phyloP scores from a whole-genome alignment of 768 basidiomycete genomes.

The Russula foetens region DNA sequence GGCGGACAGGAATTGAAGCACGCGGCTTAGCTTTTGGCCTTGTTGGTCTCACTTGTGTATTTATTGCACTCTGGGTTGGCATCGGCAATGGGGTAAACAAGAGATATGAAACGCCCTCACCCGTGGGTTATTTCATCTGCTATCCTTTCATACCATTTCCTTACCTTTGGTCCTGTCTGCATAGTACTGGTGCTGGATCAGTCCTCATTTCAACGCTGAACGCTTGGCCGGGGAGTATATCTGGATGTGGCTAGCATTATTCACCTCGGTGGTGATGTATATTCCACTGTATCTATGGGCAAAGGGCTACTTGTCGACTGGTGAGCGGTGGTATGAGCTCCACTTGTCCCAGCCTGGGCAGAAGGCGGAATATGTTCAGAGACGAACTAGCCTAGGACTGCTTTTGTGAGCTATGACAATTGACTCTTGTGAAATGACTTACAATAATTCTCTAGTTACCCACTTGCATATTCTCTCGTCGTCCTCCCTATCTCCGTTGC shows the following conservation, averaged over 20 bases:
- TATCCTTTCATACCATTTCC: neutral
- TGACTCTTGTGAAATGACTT: neutral
- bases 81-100: constrained; percentile 22
- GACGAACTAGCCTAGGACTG: constrained; percentile 4
- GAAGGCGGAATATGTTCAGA: neutral
- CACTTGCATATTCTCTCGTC: constrained; percentile 31
- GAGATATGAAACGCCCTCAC: constrained; percentile 29
- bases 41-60: constrained; percentile 6
- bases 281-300: constrained; percentile 32
- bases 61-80: constrained; percentile 30
- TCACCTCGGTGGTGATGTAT: constrained; percentile 29
- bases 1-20: constrained; percentile 27
- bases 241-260: constrained; percentile 38
- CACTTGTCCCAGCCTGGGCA: constrained; percentile 14
- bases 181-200: constrained; percentile 40
- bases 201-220: constrained; percentile 25
- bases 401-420: constrained; percentile 23
- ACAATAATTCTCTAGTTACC: constrained; percentile 28
- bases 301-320: constrained; percentile 28
- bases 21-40: constrained; percentile 22
- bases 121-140: constrained; percentile 19
- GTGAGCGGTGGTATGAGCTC: constrained; percentile 32
- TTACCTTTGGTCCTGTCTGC: constrained; percentile 5
- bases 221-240: constrained; percentile 36
- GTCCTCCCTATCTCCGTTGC: constrained; percentile 35